Base-by-base conservation (phyloP, 179 eudicot genomes). In the Silene vulgaris region DNA sequence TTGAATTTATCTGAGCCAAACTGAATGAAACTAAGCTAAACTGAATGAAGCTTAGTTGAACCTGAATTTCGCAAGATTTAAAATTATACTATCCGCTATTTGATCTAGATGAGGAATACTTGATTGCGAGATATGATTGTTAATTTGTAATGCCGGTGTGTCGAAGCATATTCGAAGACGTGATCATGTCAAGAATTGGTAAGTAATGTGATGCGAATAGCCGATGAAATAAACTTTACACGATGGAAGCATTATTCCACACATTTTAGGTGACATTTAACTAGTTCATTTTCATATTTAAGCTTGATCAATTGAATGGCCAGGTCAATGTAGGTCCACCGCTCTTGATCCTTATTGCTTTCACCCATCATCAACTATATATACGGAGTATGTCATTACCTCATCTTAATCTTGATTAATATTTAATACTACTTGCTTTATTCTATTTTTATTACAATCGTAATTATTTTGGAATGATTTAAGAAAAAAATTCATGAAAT, bases 141-240 rank as follows among this genome's bases (percentile, higher is more conserved):
- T 16, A n/a, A 66, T 30, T 16, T 14, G 35, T 5, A 30, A 14
- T 0, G 21, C 0, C 14, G 50, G 20, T 32, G 21, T 35, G 54
- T 67, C 50, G 19, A 37, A 3, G 71, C 26, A 65, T 13, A 37
- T 13, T 32, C 37, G 45, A 30, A 66, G 20, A 13, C 71, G 71
- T 32, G 71, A 66, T 66, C 48, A 35, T 35, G 60, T 35, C 23
- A 32, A 66, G 12, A 66, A 66, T 30, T 5, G 50, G 45, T 35
- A 67, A 16, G 23, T 7, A 17, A 35, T 35, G 68, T 26, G 40
- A 14, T 56, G 60, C 23, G 20, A 67, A 35, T n/a, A 35, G 71
- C 26, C 43, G 28, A 67, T 67, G 28, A 37, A n/a, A 7, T 35
- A 37, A 67, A 67, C 71, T 67, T 67, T 67, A 35, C 71, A 67